Percentiles rank a stretch among this genome's conserved stretches.
These are phyloP conservation scores for Biscutella laevigata DNA, from an alignment of 441 rosid genomes.

Conservation along the genomic window DNA sequence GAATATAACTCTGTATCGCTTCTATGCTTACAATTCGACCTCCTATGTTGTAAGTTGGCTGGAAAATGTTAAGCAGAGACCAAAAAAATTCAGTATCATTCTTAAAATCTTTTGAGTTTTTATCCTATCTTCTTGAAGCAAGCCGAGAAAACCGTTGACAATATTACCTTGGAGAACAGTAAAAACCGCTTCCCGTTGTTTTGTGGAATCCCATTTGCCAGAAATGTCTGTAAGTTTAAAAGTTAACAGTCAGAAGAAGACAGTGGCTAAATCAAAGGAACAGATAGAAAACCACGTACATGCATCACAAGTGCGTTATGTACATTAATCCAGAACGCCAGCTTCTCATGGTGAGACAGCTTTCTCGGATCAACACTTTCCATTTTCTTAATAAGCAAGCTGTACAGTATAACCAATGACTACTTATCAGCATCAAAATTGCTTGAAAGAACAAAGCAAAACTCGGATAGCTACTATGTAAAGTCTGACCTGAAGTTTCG, in stretches of 20 bases:
- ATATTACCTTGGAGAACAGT: constrained; percentile 58
- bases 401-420: constrained; percentile 25
- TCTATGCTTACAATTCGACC: constrained; percentile 74
- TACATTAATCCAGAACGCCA: constrained; percentile 89
- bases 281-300: constrained; percentile 32
- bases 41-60: constrained; percentile 84
- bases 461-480: not conserved
- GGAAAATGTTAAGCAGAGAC: constrained; percentile 8
- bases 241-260: not conserved
- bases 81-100: not conserved
- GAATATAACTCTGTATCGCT: constrained; percentile 57
- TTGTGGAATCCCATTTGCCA: constrained; percentile 76
- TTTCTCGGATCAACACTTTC: constrained; percentile 65
- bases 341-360: constrained; percentile 69
- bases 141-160: not conserved
- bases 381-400: constrained; percentile 55
- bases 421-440: not conserved
- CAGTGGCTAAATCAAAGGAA: constrained; percentile 5
- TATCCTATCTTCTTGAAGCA: not conserved
- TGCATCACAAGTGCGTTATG: constrained; percentile 92
- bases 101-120: not conserved
- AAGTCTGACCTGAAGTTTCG: constrained; percentile 60
- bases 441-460: not conserved
- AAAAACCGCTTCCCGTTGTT: constrained; percentile 68
- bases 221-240: constrained; percentile 45